phyloP scores from a whole-genome alignment of 1,139 yeast genomes.

The Geotrichum fermentans region DNA sequence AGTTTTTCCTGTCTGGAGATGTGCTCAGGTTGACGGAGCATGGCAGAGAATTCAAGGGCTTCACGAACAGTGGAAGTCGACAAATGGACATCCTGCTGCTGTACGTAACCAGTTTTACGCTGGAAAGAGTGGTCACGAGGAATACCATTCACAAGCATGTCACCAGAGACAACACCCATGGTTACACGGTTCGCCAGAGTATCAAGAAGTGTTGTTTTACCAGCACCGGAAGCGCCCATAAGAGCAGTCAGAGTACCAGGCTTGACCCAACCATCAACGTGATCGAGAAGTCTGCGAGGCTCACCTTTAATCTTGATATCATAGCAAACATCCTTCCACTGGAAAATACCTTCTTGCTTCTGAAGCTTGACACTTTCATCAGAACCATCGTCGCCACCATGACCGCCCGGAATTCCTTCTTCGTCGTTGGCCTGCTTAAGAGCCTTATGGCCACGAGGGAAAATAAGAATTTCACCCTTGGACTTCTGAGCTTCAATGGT shows the following conservation, averaged over 20 bases:
- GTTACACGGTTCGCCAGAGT: slow-evolving; percentile 75
- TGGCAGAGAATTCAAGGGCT: slow-evolving; percentile 66
- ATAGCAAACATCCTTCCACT: slow-evolving; percentile 74
- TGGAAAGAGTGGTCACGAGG: slow-evolving; percentile 69
- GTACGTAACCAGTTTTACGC: slow-evolving; percentile 78
- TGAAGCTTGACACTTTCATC: slow-evolving; percentile 24
- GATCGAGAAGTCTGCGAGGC: slow-evolving; percentile 56
- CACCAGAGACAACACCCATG: slow-evolving; percentile 72
- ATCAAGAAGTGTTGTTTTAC: slow-evolving; percentile 72
- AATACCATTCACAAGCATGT: slow-evolving; percentile 67
- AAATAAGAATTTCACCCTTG: slow-evolving; percentile 76
- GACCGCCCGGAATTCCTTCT: slow-evolving; percentile 23
- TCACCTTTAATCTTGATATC: slow-evolving; percentile 60
- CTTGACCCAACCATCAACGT: slow-evolving; percentile 80
- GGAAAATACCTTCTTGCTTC: slow-evolving; percentile 49
- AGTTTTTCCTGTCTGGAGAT: slow-evolving; percentile 57
- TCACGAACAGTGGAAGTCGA: slow-evolving; percentile 75
- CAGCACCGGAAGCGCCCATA: slow-evolving; percentile 90
- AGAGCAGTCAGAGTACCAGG: slow-evolving; percentile 73
- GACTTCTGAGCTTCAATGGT: slow-evolving; percentile 69
- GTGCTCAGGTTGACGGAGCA: slow-evolving; percentile 60
- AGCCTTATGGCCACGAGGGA: slow-evolving; percentile 46
- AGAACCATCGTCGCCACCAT: slow-evolving; percentile 21
- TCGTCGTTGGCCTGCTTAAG: slow-evolving; percentile 34
- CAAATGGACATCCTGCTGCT: slow-evolving; percentile 75